Evolutionary conservation across 305 asterid species (phyloP).

Genomic region (Solanum hybrid): DNA sequence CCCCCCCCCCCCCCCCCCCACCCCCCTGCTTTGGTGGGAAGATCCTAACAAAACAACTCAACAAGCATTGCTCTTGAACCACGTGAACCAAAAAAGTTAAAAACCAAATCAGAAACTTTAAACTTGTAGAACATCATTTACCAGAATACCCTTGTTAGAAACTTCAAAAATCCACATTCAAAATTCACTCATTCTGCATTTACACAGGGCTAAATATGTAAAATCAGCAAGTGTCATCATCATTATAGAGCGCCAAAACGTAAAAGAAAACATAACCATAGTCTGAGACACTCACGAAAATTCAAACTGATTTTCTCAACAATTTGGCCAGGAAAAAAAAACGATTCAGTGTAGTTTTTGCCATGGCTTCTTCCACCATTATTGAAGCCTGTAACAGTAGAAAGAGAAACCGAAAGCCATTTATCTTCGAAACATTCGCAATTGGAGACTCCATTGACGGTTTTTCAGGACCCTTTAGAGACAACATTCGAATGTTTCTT

Average conservation of each 20-base stretch:
- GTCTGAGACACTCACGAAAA: background rate
- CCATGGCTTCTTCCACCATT: constrained; percentile 27
- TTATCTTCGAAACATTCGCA: constrained; percentile 29
- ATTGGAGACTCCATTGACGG: constrained; percentile 11
- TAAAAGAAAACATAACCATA: background rate
- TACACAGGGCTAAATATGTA: background rate
- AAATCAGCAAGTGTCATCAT: background rate
- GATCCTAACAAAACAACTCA: background rate
- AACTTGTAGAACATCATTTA: background rate
- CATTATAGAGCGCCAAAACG: background rate
- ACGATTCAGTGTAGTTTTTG: background rate
- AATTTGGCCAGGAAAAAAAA: background rate
- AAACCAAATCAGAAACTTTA: background rate
- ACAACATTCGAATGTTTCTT: constrained; percentile 40
- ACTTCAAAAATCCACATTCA: background rate
- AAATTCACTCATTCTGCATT: background rate
- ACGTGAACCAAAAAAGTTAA: constrained; percentile 3
- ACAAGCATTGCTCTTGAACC: background rate
- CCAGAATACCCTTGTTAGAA: background rate
- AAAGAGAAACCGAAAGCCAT: constrained; percentile 23
- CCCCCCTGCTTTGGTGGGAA: background rate
- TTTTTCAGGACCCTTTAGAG: constrained; percentile 46
- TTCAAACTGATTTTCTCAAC: background rate
- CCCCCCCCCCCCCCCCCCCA: too few species aligned
- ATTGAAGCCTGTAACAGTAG: constrained; percentile 27